Evolutionary conservation across 2,329 filamentous ascomycete genomes (phyloP), one percentile per base, ranked within the genome.

Genomic region (Microdochium bolleyi): DNA sequence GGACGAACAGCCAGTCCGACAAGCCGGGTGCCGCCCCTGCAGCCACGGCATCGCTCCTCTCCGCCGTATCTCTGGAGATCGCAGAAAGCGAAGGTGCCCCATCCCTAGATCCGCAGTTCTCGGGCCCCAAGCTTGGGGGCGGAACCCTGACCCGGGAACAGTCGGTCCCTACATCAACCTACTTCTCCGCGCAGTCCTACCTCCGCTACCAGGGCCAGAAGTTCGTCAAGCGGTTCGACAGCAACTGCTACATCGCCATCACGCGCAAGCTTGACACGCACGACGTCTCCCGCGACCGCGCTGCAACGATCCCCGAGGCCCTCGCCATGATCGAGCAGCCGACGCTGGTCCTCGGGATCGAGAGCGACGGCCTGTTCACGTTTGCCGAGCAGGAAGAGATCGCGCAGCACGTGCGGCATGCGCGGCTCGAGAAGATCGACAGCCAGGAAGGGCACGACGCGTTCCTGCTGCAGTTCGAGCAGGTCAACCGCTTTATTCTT

Each of bases 221-320:
- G 70, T 99, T 99, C 62, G 94, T 97, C 62, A 91, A 89, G 69
- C 88, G 94, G 10, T 99, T 97, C 68, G 94, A 99, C 70, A 89
- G 91, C 63, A 99, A 99, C 69, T 99, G 94, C 73, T 99, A 99
- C 73, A 97, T 99, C 61, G 92, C 94, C 60, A 96, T 99, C 70
- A 97, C 94, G 3, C 87, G 94, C 63, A 99, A 99, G 71, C 82
- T 99, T 16, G 94, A 99, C 67, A 97, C 94, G 0, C 94, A 99
- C 69, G 94, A 99, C 67, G 84, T 99, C 24, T 95, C 91, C 14
- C 83, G 92, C 44, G 82, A 85, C 64, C 86, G 92, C 4, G 73
- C 83, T n/a, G 61, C 72, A 41, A 75, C 79, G 24, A 84, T 95
- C 30, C 78, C 81, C 24, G 83, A 89, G 54, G 92, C 92, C 0